Evolutionary conservation across 768 basidiomycete species (phyloP), one percentile per base, ranked within the genome.

Genomic region (Boletus rufocinnamomeus): DNA sequence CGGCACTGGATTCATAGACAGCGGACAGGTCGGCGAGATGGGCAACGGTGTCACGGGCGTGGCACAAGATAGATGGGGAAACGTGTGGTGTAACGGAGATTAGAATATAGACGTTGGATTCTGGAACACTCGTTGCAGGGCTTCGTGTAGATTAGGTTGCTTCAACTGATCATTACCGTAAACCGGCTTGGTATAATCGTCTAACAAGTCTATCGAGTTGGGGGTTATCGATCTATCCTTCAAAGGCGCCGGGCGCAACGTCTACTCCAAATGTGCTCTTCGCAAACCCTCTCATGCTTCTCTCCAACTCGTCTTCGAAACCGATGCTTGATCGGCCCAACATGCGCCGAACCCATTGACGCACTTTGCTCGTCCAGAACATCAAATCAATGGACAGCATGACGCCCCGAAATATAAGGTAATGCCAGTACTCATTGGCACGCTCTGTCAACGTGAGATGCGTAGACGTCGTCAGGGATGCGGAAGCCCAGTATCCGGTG

Each of bases 231-330:
- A 23, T 9, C 17, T 57, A 73, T 25, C 82, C 84, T 5, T 75
- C 72, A 69, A 91, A 92, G 4, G 77, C 82, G 25, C 71, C 76
- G 10, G 81, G 76, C 2, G 77, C 79, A 17, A 93, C 80, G 51
- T 95, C 91, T 44, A 95, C 79, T 3, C 93, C 93, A 55, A 95
- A 80, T 59, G 85, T 88, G 48, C 82, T 84, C 68, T 84, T 87
- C n/a, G 92, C 91, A 72, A 93, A 83, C 11, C 79, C 82, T 46
- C 84, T 76, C 79, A 93, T 85, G 30, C 84, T 82, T 62, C 78
- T 77, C 79, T 96, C 91, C 53, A 96, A 70, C 70, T 90, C 85
- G 60, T 92, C 90, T 72, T 96, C 93, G 65, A 94, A 92, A 21
- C 82, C 86, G 28, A 75, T 68, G 25, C 73, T 65, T 2, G 70